phyloP scores from a whole-genome alignment of 768 basidiomycete species.

The Lactarius deliciosus region DNA sequence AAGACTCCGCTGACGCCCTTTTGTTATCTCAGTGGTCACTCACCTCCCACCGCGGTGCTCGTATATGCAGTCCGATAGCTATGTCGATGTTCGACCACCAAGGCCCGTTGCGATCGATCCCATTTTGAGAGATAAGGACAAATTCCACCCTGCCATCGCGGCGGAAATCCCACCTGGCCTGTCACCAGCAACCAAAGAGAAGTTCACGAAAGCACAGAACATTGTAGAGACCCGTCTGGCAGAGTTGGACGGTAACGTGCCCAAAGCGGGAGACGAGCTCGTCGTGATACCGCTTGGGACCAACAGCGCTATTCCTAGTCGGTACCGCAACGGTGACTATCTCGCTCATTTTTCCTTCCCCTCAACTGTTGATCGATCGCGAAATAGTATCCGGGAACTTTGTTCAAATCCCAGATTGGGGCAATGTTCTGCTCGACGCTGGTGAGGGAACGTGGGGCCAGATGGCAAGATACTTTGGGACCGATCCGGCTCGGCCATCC shows the following conservation, averaged over 20 bases:
- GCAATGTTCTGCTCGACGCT: conserved; percentile 79
- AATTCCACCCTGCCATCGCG: conserved; percentile 26
- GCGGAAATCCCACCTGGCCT: conserved; percentile 14
- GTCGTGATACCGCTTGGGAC: conserved; percentile 81
- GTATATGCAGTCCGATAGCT: conserved; percentile 20
- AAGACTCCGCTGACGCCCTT: not conserved
- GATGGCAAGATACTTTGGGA: conserved; percentile 72
- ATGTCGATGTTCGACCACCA: conserved; percentile 26
- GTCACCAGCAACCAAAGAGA: conserved; percentile 40
- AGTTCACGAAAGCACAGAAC: conserved; percentile 43
- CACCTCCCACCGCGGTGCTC: conserved; percentile 28
- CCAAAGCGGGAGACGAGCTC: conserved; percentile 57
- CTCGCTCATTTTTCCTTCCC: not conserved
- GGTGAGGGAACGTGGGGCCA: conserved; percentile 96
- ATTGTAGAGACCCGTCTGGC: conserved; percentile 33
- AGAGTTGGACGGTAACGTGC: conserved; percentile 5
- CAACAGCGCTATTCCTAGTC: conserved; percentile 80
- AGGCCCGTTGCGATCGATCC: conserved; percentile 41
- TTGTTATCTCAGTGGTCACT: conserved; percentile 13
- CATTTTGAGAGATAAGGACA: conserved; percentile 17
- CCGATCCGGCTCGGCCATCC: conserved; percentile 36
- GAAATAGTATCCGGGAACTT: conserved; percentile 72
- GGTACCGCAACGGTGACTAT: conserved; percentile 78
- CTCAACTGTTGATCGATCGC: conserved; percentile 1
- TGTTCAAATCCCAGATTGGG: conserved; percentile 67